These are phyloP conservation scores for Pythium rishiriense DNA, from an alignment of 352 stramenopile species.

Conservation along the genomic window DNA sequence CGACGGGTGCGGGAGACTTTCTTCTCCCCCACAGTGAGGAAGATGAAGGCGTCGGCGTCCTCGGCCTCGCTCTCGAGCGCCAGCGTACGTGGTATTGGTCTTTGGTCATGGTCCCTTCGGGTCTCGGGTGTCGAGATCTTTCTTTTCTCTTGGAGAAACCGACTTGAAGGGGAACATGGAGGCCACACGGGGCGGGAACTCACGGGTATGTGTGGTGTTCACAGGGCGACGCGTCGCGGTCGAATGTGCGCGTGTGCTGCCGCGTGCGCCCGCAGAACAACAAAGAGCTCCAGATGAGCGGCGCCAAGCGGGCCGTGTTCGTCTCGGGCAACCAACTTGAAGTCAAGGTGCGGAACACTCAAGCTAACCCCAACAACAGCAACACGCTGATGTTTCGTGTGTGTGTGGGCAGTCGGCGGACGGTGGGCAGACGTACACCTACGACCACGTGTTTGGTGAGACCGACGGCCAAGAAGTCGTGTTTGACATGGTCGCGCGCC, in stretches of 20 bases:
- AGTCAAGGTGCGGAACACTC: slow-evolving; percentile 47
- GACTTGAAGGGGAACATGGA: not conserved
- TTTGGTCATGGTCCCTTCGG: not conserved
- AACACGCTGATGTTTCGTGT: not conserved
- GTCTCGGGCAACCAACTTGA: slow-evolving; percentile 56
- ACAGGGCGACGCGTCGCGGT: slow-evolving; percentile 28
- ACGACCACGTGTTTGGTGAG: slow-evolving; percentile 90
- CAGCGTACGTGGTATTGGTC: slow-evolving; percentile 14
- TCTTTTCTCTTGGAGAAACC: not conserved
- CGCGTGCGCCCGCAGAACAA: slow-evolving; percentile 80
- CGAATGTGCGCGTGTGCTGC: slow-evolving; percentile 83
- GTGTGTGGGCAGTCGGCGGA: slow-evolving; percentile 38
- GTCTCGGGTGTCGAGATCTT: too few relatives aligned
- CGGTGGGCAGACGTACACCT: slow-evolving; percentile 80
- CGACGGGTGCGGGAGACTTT: not conserved
- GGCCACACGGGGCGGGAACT: not conserved
- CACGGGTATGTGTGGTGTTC: not conserved
- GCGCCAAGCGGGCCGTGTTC: slow-evolving; percentile 54
- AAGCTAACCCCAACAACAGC: not conserved
- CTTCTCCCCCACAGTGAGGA: not conserved
- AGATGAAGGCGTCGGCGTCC: slow-evolving; percentile 29
- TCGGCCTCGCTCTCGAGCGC: slow-evolving; percentile 31
- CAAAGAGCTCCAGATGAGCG: slow-evolving; percentile 71
- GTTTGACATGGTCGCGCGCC: slow-evolving; percentile 86
- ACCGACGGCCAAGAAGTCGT: slow-evolving; percentile 81